These are phyloP conservation scores for Nicotiana tomentosiformis DNA, from an alignment of 257 asterid species.

Conservation along the genomic window DNA sequence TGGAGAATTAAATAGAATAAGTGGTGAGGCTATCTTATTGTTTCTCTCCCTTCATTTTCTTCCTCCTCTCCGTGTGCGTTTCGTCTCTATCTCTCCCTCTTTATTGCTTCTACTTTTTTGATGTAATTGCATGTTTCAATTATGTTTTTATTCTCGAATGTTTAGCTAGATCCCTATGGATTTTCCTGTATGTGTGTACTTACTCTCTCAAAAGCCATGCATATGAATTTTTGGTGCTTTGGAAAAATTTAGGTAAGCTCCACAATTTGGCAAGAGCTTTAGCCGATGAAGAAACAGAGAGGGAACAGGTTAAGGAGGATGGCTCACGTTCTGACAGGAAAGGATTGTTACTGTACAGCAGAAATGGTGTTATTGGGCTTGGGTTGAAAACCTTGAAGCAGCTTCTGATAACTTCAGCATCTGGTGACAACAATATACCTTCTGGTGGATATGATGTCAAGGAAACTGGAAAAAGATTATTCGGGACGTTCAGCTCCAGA, in stretches of 20 bases:
- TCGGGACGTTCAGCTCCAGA: constrained; percentile 73
- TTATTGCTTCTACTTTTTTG: not conserved
- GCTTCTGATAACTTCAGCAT: constrained; percentile 28
- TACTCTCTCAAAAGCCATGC: not conserved
- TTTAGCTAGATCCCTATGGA: not conserved
- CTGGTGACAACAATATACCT: constrained; percentile 48
- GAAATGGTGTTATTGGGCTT: constrained; percentile 73
- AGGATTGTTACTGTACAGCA: constrained; percentile 44
- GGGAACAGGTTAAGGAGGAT: constrained; percentile 54
- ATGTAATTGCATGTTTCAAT: not conserved
- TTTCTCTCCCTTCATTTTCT: constrained; percentile 2
- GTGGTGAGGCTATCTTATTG: not conserved
- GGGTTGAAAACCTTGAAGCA: constrained; percentile 73
- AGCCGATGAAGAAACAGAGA: constrained; percentile 87
- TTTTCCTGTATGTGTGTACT: not conserved
- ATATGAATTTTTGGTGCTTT: not conserved
- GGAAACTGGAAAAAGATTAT: constrained; percentile 68
- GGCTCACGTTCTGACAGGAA: constrained; percentile 54
- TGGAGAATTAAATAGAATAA: not conserved
- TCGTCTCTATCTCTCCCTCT: not conserved
- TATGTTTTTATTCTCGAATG: not conserved
- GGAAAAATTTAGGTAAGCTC: constrained; percentile 63
- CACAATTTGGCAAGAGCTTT: constrained; percentile 96
- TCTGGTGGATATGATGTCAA: constrained; percentile 69
- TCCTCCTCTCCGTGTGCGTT: not conserved